phyloP scores from a whole-genome alignment of 2,329 filamentous ascomycete species.

The Cladosporium halotolerans region DNA sequence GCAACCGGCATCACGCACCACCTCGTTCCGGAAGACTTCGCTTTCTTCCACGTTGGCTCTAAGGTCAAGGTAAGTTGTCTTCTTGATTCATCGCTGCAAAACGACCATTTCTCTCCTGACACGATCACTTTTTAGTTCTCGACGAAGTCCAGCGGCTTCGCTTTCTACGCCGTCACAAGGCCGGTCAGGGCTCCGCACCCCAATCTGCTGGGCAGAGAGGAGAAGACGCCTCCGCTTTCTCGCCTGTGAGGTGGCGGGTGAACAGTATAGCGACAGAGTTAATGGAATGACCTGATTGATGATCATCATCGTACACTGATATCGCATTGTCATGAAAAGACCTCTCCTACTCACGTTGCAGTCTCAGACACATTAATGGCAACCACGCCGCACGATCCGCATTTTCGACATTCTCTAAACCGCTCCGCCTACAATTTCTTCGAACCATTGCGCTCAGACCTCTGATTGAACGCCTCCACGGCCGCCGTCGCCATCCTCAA shows the following conservation, averaged over 20 bases:
- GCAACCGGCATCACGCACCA: constrained; percentile 19
- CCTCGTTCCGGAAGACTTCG: constrained; percentile 18
- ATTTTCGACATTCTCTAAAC: too few species aligned
- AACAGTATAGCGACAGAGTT: too few species aligned
- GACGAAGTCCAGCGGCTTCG: constrained; percentile 16
- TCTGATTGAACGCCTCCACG: constrained; percentile 19
- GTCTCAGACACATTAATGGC: too few species aligned
- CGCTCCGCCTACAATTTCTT: too few species aligned
- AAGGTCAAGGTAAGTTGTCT: constrained; percentile 10
- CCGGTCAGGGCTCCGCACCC: constrained; percentile 15
- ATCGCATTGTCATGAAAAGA: too few species aligned
- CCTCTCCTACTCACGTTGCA: too few species aligned
- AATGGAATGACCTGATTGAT: too few species aligned
- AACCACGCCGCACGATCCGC: too few species aligned
- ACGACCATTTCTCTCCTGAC: too few species aligned
- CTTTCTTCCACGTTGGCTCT: constrained; percentile 18
- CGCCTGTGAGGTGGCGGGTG: neutral
- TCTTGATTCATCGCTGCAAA: too few species aligned
- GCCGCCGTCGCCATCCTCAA: constrained; percentile 15
- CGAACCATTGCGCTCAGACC: neutral
- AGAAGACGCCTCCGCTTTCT: constrained; percentile 10
- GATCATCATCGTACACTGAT: too few species aligned
- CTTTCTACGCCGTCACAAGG: constrained; percentile 19
- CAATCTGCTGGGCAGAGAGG: constrained; percentile 15
- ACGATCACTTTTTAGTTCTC: constrained; percentile 12